Base-by-base conservation (phyloP, 2,329 filamentous ascomycete species). In the Anthostomella pinea region DNA sequence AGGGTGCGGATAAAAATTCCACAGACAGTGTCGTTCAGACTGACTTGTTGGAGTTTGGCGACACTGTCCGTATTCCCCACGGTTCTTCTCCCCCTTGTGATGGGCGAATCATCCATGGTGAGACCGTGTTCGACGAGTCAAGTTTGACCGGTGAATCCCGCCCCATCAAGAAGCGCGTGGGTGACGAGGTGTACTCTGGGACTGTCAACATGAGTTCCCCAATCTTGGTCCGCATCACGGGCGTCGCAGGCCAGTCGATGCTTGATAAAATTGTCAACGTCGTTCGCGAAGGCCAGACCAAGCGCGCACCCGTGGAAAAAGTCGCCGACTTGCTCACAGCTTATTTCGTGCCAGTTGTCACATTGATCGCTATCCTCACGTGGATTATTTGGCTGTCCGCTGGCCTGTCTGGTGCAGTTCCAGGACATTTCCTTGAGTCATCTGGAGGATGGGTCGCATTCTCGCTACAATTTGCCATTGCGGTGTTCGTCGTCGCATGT, bases 71-170 rank as follows among this genome's bases (percentile, higher is more conserved):
- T 33, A 76, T 97, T 2, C 77, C 81, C 2, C 80, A 90, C 41
- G 91, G 91, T 3, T 75, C 79, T 2, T 95, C 89, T 1, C 91
- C 91, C 0, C 86, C 91, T 1, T 87, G 84, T 5, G 91, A 96
- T 57, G 90, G 90, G 6, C 61, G 73, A 41, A 49, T 95, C 45
- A 65, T 79, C 43, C 60, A 73, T 43, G 81, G 78, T 3, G 72
- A 79, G 32, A 79, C 78, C 28, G 74, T 69, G 32, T 95, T 96
- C 53, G 88, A 96, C 55, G 91, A 97, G 60, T 90, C 88, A 8
- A 94, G 88, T 43, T 70, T 97, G 42, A 96, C 91, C 2, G 85
- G 85, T 34, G 85, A 90, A 62, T 85, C 85, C 10, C 73, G 75
- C 6, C 75, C 75, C 1, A 76, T 89, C 37, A 72, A 71, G 52